Conservation (phyloP, 2,329 filamentous ascomycete genomes). For the Xylaria sp. region DNA sequence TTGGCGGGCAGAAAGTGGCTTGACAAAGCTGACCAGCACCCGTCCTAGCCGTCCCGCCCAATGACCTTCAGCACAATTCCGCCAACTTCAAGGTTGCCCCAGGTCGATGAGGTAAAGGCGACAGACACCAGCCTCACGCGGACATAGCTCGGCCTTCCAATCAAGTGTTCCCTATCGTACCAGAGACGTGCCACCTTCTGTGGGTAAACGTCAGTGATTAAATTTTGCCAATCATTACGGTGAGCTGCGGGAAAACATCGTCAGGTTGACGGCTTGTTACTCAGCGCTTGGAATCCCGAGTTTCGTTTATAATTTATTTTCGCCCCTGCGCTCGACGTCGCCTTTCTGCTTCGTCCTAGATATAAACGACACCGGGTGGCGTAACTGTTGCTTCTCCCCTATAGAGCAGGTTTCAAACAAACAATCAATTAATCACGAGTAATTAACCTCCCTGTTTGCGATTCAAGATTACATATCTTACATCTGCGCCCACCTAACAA, state of each 20-base stretch:
- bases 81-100: no score
- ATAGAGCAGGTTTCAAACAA: not conserved
- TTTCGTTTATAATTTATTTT: no score
- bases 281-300: constrained; percentile 22
- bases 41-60: not conserved
- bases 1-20: not conserved
- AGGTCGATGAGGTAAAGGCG: no score
- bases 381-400: no score
- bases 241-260: constrained; percentile 8
- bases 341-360: not conserved
- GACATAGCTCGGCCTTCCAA: constrained; percentile 23
- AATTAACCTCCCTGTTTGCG: not conserved
- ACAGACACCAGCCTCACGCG: constrained; percentile 20
- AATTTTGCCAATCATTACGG: constrained; percentile 22
- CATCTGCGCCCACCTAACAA: not conserved
- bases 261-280: constrained; percentile 22
- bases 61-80: no score
- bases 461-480: not conserved
- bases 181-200: constrained; percentile 19
- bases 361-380: not conserved
- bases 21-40: constrained; percentile 6
- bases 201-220: constrained; percentile 26
- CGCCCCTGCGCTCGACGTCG: not conserved
- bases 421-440: not conserved
- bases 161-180: constrained; percentile 17